phyloP scores from a whole-genome alignment of 768 basidiomycete species.

The Boletus rubroflammeus region DNA sequence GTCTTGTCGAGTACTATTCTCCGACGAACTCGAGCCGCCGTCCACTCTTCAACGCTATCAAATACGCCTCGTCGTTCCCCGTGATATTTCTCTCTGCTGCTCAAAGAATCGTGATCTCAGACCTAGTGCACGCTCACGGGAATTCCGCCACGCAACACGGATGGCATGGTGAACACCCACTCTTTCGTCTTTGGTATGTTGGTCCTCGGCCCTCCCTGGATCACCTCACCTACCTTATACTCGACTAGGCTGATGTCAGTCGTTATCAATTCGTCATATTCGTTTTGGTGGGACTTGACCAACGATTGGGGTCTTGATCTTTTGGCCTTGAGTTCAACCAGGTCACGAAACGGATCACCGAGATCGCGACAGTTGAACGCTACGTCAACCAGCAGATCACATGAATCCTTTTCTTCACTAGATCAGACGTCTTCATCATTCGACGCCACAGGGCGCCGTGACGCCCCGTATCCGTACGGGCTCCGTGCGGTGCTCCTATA shows the following conservation, averaged over 20 bases:
- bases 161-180: conserved; percentile 73
- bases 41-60: conserved; percentile 86
- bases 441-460: conserved; percentile 13
- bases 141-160: conserved; percentile 39
- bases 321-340: conserved; percentile 40
- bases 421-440: conserved; percentile 15
- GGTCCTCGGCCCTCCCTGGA: background rate
- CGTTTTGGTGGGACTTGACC: conserved; percentile 99
- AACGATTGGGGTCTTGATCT: conserved; percentile 95
- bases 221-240: conserved; percentile 3
- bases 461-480: conserved; percentile 53
- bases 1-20: conserved; percentile 75
- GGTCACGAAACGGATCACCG: conserved; percentile 33
- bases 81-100: conserved; percentile 93
- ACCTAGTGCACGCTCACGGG: conserved; percentile 50
- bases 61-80: conserved; percentile 96
- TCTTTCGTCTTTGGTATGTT: conserved; percentile 82
- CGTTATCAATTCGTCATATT: conserved; percentile 85
- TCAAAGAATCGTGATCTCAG: conserved; percentile 68
- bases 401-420: background rate
- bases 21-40: conserved; percentile 61
- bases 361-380: conserved; percentile 39
- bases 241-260: conserved; percentile 73
- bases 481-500: conserved; percentile 74
- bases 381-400: conserved; percentile 18